phyloP scores from a whole-genome alignment of 2,329 filamentous ascomycete genomes.

The Xylariomycetidae sp. region DNA sequence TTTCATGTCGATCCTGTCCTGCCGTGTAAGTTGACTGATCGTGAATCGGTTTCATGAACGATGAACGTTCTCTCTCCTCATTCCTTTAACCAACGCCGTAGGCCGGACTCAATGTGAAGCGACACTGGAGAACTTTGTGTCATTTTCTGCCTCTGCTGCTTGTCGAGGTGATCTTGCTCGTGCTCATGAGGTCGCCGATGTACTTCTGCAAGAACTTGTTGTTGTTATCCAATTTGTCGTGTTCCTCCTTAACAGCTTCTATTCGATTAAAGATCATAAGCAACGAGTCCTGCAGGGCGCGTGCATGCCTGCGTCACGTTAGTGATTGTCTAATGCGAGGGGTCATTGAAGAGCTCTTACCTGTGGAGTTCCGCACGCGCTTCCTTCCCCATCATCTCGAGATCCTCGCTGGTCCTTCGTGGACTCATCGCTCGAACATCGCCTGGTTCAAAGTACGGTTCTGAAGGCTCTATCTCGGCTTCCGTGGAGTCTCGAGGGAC shows the following conservation, averaged over 20 bases:
- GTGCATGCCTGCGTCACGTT: slow-evolving; percentile 65
- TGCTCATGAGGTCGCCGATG: slow-evolving; percentile 91
- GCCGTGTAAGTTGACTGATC: too few relatives aligned
- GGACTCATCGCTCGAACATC: slow-evolving; percentile 95
- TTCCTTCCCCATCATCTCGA: slow-evolving; percentile 81
- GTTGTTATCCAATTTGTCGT: slow-evolving; percentile 93
- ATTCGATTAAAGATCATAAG: slow-evolving; percentile 88
- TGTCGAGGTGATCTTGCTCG: slow-evolving; percentile 65
- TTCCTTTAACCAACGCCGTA: too few relatives aligned
- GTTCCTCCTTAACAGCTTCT: slow-evolving; percentile 88
- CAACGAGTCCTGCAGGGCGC: slow-evolving; percentile 81
- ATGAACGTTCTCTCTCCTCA: too few relatives aligned
- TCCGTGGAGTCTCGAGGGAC: slow-evolving; percentile 72
- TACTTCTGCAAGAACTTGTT: slow-evolving; percentile 98
- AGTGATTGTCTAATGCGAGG: slow-evolving; percentile 5
- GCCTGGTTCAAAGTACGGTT: slow-evolving; percentile 75
- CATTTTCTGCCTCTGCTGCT: slow-evolving; percentile 50
- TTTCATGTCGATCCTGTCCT: too few relatives aligned
- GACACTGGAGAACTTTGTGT: too few relatives aligned
- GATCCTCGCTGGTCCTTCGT: slow-evolving; percentile 81
- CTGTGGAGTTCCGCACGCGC: slow-evolving; percentile 63
- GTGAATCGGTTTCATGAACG: too few relatives aligned
- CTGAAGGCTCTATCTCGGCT: slow-evolving; percentile 66
- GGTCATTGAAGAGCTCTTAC: slow-evolving; percentile 32
- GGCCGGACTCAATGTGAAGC: too few relatives aligned